Base-by-base conservation (phyloP, 78 protist species). In the Monosiga brevicollis region DNA sequence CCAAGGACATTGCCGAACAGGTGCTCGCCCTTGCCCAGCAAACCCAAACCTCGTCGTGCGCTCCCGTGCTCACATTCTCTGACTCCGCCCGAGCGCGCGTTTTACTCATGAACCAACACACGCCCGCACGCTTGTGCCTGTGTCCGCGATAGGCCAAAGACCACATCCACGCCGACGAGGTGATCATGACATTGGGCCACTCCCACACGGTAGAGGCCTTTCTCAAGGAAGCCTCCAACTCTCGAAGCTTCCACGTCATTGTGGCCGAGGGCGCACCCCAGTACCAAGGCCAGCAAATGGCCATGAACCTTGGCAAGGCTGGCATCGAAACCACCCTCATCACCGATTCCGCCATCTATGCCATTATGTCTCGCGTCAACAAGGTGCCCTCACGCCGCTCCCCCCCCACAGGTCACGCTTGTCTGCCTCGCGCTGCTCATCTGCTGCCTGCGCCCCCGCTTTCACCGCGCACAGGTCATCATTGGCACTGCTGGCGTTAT, bases 301-400 rank as follows among this genome's bases (percentile, higher is more conserved):
- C 96, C 49, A 42, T 70, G 11, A 78, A 42, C n/a, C 86, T 94
- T 49, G 72, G 89, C 36, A 80, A 82, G 41, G 84, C 43, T 1
- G 85, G 86, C 38, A 84, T 94, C 20, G 83, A 79, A 36, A 85
- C 92, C n/a, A 90, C 94, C 42, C 72, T 92, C n/a, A 75, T 95
- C 71, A 49, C 95, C 1, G 97, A 94, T 81, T 32, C 93, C 23
- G 88, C 95, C 38, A 88, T 92, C 35, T 96, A 91, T 76, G 97
- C 97, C 42, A 70, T 96, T 89, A 96, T 97, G 99, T 73, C 96
- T 6, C 71, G 97, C 2, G 95, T 95, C 34, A 90, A 92, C 88
- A 97, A 97, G 81, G 71, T n/a, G n/a, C n/a, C n/a, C n/a, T n/a
- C n/a, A n/a, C n/a, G n/a, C n/a, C n/a, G n/a, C n/a, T n/a, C n/a